Conservation (phyloP, 2,329 filamentous ascomycete species). For the Aspergillus aculeatinus region DNA sequence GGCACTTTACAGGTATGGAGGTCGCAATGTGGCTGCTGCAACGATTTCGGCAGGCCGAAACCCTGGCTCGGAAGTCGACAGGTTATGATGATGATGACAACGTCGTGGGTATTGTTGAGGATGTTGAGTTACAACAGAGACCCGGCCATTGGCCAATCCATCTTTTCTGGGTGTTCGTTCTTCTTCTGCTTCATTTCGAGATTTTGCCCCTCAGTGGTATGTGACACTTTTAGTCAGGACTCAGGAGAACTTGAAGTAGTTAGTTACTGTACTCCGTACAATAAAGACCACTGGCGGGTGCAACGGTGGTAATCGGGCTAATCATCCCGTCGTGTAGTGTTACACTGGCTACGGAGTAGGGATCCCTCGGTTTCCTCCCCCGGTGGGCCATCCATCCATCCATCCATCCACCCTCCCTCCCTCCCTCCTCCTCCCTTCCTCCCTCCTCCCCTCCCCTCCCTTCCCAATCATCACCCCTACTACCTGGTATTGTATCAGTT, state of each 20-base stretch:
- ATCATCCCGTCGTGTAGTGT: slow-evolving; percentile 21
- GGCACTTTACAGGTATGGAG: not conserved
- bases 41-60: not conserved
- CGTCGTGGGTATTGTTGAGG: not conserved
- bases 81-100: not conserved
- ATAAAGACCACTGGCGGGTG: slow-evolving; percentile 12
- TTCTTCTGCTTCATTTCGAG: not conserved
- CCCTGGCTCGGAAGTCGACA: not conserved
- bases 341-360: slow-evolving; percentile 15
- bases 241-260: no score
- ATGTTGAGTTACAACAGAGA: no score
- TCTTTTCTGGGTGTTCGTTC: not conserved
- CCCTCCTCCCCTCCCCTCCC: no score
- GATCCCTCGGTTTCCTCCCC: slow-evolving; percentile 1
- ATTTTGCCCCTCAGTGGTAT: slow-evolving; percentile 10
- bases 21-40: not conserved
- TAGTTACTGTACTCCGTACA: no score
- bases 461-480: slow-evolving; percentile 1
- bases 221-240: slow-evolving; percentile 12
- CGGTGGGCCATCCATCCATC: not conserved
- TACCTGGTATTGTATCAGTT: not conserved
- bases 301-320: slow-evolving; percentile 26
- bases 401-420: no score
- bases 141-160: no score
- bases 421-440: no score